Base-by-base conservation (phyloP, 805 yeast species). In the Ascoidea rubescens region DNA sequence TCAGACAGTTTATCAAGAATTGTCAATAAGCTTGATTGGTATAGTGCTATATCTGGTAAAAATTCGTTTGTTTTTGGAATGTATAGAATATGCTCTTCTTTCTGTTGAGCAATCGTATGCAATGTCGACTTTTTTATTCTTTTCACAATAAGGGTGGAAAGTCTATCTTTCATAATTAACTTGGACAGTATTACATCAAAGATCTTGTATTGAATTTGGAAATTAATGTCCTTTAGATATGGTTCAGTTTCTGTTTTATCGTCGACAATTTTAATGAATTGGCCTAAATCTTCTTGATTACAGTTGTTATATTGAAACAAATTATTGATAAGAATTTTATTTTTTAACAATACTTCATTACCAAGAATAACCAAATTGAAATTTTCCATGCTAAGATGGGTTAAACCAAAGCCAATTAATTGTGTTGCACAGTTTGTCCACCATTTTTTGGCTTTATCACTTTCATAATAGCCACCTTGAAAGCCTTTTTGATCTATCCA, bases 361-460 rank as follows among this genome's bases (percentile, higher is more conserved):
- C 76, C 73, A 16, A 70, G 56, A 8, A 71, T 49, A 1, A 71
- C 57, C 1, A 73, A 49, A 42, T 67, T 58, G 47, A 71, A 48
- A 51, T 74, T 76, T 0, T 58, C 45, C 1, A 56, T 33, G 1
- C 53, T 59, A 37, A 74, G 61, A n/a, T 58, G 57, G 0, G 51
- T 46, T 12, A 56, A 56, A 4, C 76, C 56, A 47, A 71, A 71
- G 0, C 48, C 31, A 31, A 61, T 61, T 54, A 77, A 74, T 17
- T 59, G 54, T 1, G 46, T 48, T 0, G 82, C 76, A 50, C 64
- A 65, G 0, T 56, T 44, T 0, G 59, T 33, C 84, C 84, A 79
- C 70, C 72, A 72, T 4, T 55, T 49, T 49, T 63, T 60, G 1
- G 71, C 65, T 12, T 59, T 59, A 5, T 50, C 42, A n/a, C 60